Evolutionary conservation across 495 filamentous ascomycete genomes (phyloP).

Genomic region (Penicillium salamii): DNA sequence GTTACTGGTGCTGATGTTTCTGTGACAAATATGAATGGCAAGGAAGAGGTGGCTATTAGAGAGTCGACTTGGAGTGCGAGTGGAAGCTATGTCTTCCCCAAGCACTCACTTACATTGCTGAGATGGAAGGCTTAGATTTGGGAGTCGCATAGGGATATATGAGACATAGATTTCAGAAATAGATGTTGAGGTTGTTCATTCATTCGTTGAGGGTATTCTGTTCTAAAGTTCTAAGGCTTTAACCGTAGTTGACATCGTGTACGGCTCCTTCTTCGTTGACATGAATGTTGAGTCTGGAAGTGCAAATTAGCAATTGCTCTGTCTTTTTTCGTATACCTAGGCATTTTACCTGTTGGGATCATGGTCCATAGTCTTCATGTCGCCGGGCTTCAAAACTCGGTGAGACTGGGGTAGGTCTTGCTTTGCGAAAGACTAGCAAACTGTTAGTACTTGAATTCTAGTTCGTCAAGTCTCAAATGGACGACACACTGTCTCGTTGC

Average conservation of each 20-base stretch:
- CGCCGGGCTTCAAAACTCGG: slow-evolving; percentile 64
- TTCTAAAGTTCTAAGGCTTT: neutral
- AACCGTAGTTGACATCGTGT: slow-evolving; percentile 58
- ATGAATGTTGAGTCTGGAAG: slow-evolving; percentile 65
- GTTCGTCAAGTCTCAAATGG: neutral
- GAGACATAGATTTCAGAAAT: slow-evolving; percentile 1
- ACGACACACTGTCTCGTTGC: slow-evolving; percentile 46
- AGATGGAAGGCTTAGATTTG: slow-evolving; percentile 55
- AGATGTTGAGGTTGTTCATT: neutral
- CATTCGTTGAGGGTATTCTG: neutral
- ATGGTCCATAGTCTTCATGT: slow-evolving; percentile 61
- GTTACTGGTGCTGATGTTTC: slow-evolving; percentile 55
- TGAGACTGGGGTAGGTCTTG: slow-evolving; percentile 65
- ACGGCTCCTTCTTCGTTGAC: slow-evolving; percentile 70
- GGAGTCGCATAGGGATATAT: neutral
- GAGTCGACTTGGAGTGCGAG: slow-evolving; percentile 61
- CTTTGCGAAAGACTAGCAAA: slow-evolving; percentile 67
- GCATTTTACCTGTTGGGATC: slow-evolving; percentile 50
- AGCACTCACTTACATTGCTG: slow-evolving; percentile 64
- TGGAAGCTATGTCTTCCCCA: slow-evolving; percentile 58
- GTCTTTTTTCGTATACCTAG: too few species aligned
- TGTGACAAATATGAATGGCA: slow-evolving; percentile 57
- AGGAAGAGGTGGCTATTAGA: slow-evolving; percentile 56
- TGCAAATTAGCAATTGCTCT: slow-evolving; percentile 14
- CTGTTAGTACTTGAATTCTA: neutral